Evolutionary conservation across 2,329 filamentous ascomycete species (phyloP), one percentile per base, ranked within the genome.

Genomic region (Cladorrhinum sp.): DNA sequence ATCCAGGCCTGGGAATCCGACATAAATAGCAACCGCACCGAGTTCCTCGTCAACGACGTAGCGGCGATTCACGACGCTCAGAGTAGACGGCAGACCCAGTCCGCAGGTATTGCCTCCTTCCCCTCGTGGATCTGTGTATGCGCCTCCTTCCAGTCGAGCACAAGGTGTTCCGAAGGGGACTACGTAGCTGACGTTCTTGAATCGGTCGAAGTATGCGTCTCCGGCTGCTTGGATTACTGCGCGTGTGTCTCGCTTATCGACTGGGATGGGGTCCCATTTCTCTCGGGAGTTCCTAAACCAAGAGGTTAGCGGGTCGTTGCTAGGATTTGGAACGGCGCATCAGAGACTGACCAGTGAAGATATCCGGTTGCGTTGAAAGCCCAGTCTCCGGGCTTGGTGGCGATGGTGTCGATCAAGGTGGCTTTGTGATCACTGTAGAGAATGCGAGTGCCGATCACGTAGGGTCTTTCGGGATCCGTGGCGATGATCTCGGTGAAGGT

Each of bases 401-500:
- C 67, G 21, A 69, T 52, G 2, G 59, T 60, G 52, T 69, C 68
- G 16, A 69, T 58, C 20, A 60, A 66, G 60, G 70, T 72, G 59
- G 66, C 64, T 55, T 67, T 64, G 26, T 30, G 26, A 30, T 30
- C 26, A 10, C 26, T 30, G 26, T 72, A 66, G 51, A 68, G 68
- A 58, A 76, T 70, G 64, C 74, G 73, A 21, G 74, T 74, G 61
- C 71, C 72, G 60, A 76, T 68, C 24, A 76, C 75, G 63, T 76
- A 75, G 16, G 75, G 75, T 62, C 61, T 55, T 64, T 53, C 61
- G 57, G 52, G 68, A 6, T 50, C 59, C 3, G 62, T 59, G 49
- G 73, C 70, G 20, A 75, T 68, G 61, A 76, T 67, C 52, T 69
- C 67, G 33, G 67, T 68, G 50, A 65, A 67, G 26, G 59, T 33